Evolutionary conservation across 495 filamentous ascomycete species (phyloP), one percentile per base, ranked within the genome.

Genomic region (Xylaria grammica): DNA sequence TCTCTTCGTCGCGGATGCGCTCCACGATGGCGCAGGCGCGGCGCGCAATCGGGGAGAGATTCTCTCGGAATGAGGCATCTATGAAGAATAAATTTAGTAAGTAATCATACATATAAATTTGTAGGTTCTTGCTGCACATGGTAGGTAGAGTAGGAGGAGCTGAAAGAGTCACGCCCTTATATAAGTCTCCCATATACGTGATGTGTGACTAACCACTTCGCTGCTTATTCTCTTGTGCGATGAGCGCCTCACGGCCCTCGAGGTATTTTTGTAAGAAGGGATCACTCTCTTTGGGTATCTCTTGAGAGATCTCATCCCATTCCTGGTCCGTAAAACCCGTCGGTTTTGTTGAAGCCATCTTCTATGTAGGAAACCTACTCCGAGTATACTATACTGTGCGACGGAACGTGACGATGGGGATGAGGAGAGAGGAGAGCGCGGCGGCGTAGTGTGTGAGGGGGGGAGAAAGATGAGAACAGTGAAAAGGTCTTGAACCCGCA

Each of bases 261-360:
- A 94, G 81, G 69, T 96, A 97, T 64, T 91, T 85, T 59, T 90
- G 87, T 45, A 96, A 85, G 71, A 96, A 91, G 0, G 87, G 85
- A 66, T 96, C 91, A 8, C 79, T 77, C 15, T 79, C 70, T 7
- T 72, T 65, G 0, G 87, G 88, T 0, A 91, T 65, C 13, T 82
- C 86, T 44, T 82, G 69, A 5, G 74, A 72, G 30, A 84, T 65
- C 51, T 84, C 79, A 48, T 70, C 78, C 84, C 84, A 90, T 53
- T 84, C 81, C n/a, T 82, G 74, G 29, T 88, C 84, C n/a, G 75
- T 74, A 34, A 78, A 72, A 17, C 63, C 48, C 15, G 62, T 52
- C 62, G 67, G 65, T 65, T 36, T 65, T 60, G 58, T 65, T 60
- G 58, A 17, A 55, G 57, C 36, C 49, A 38, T 36, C 36, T 55